Percentiles rank a stretch among this genome's conserved stretches.
Conservation (phyloP, 2,329 filamentous ascomycete genomes). For the Cryphonectria japonica region DNA sequence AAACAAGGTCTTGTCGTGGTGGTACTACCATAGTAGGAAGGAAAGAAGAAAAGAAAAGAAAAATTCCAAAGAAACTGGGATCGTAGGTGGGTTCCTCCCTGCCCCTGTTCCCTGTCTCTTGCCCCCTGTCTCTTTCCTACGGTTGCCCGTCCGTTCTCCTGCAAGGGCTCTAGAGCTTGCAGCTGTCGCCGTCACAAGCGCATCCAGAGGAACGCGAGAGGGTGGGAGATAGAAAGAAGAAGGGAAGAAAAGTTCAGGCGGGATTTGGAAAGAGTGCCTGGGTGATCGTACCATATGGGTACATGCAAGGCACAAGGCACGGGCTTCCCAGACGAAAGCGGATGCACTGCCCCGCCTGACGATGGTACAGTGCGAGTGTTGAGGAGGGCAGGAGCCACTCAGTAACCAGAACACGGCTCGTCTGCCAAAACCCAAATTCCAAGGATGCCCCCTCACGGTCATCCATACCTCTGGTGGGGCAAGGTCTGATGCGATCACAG, state of each 20-base stretch:
- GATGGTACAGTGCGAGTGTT: slow-evolving; percentile 6
- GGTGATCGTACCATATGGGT: not conserved
- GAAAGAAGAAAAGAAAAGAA: not conserved
- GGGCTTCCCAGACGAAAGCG: slow-evolving; percentile 7
- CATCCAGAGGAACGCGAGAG: not conserved
- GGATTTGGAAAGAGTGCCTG: not conserved
- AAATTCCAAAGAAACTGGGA: not conserved
- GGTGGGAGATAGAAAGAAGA: not conserved
- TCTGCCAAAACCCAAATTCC: slow-evolving; percentile 19
- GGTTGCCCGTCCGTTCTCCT: not conserved
- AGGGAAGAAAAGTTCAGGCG: not conserved
- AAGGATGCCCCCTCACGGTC: slow-evolving; percentile 6
- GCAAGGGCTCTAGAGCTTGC: slow-evolving; percentile 8
- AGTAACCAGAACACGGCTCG: not conserved
- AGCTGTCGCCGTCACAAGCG: slow-evolving; percentile 10
- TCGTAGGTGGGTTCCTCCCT: not conserved
- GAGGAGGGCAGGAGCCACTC: slow-evolving; percentile 5
- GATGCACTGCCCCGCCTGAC: slow-evolving; percentile 19
- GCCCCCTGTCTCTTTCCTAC: not conserved
- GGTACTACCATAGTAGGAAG: not conserved
- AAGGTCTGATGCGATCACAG: not conserved
- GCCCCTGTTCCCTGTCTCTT: not conserved
- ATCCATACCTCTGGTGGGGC: slow-evolving; percentile 3
- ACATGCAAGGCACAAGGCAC: slow-evolving; percentile 26
- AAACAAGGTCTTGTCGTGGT: not conserved